Evolutionary conservation across 2,329 filamentous ascomycete species (phyloP).

Genomic region (Nemania sp.): DNA sequence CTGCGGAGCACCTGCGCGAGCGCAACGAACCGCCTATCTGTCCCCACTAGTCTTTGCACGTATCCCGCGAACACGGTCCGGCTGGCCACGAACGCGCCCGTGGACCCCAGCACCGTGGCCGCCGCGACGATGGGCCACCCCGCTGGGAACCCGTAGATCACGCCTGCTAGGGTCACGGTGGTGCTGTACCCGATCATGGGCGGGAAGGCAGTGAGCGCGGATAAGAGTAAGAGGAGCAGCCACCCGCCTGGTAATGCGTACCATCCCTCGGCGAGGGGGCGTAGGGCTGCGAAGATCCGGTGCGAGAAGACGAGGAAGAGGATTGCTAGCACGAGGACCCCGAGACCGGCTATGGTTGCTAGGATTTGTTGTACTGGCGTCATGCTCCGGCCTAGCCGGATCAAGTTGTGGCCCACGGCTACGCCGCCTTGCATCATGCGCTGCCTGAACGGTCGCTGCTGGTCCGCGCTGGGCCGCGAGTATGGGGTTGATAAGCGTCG

Average conservation of each 20-base stretch:
- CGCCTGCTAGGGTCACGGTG: slow-evolving; percentile 58
- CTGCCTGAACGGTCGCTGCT: slow-evolving; percentile 40
- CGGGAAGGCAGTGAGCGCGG: slow-evolving; percentile 79
- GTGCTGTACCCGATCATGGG: slow-evolving; percentile 87
- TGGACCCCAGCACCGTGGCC: slow-evolving; percentile 77
- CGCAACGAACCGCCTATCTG: slow-evolving; percentile 85
- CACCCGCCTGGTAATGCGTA: slow-evolving; percentile 72
- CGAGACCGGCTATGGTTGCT: slow-evolving; percentile 54
- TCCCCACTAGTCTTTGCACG: slow-evolving; percentile 78
- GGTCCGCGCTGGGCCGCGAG: slow-evolving; percentile 34
- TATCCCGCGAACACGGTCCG: slow-evolving; percentile 77
- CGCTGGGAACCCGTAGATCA: slow-evolving; percentile 58
- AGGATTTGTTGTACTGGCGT: slow-evolving; percentile 64
- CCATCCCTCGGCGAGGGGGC: slow-evolving; percentile 76
- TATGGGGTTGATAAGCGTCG: slow-evolving; percentile 50
- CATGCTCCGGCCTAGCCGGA: slow-evolving; percentile 58
- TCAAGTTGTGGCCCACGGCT: slow-evolving; percentile 46
- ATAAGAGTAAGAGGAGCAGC: slow-evolving; percentile 73
- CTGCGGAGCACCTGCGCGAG: slow-evolving; percentile 84
- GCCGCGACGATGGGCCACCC: slow-evolving; percentile 84
- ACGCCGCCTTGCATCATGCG: slow-evolving; percentile 49
- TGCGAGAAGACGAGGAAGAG: slow-evolving; percentile 79
- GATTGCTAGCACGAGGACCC: slow-evolving; percentile 60
- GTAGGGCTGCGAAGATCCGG: slow-evolving; percentile 74
- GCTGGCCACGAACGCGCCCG: slow-evolving; percentile 77